Evolutionary conservation across 495 filamentous ascomycete genomes (phyloP), one percentile per base, ranked within the genome.

Genomic region (Penicillium cinerascens): DNA sequence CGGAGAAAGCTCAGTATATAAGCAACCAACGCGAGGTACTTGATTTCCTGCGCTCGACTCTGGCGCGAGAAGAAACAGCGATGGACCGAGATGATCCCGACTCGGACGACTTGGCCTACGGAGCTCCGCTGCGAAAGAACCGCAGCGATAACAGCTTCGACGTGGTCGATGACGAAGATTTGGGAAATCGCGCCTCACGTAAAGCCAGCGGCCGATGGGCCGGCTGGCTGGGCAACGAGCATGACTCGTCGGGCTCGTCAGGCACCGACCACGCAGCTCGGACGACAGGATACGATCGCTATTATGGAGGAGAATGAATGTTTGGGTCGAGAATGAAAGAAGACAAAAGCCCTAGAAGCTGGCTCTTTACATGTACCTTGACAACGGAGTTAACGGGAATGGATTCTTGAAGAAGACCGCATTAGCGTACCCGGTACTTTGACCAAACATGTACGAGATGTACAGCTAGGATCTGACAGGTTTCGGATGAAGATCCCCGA

Each of bases 111-210:
- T 65, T 79, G 63, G 63, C 73, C 38, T 69, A 75, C 51, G 66
- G 69, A 13, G 66, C 74, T 43, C 70, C 82, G 7, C 60, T 90
- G 62, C 79, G 72, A 39, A 90, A 87, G 77, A 90, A 85, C 59
- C 76, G 77, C 53, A 89, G 85, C 47, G 87, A 90, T 56, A 79
- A 77, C 33, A 89, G 91, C 52, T 96, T 96, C 64, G 87, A 92
- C 60, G 85, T 87, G 60, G 85, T 96, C 54, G 85, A 90, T 35
- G 76, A 78, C n/a, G 86, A 87, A 49, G 87, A 86, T 57, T 76
- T 78, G 1, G 75, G 63, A 25, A 63, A 56, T n/a, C 63, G 59
- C 6, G 33, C 49, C 1, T 43, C 47, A 3, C 56, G 60, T 15
- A 54, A 59, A 25, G 65, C 59, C 33, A 61, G 70, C 37, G 59